A percentile compares a stretch with the other conserved stretches of the same genome.
phyloP scores from a whole-genome alignment of 495 filamentous ascomycete species.

The Sabuloglossum arenarium region DNA sequence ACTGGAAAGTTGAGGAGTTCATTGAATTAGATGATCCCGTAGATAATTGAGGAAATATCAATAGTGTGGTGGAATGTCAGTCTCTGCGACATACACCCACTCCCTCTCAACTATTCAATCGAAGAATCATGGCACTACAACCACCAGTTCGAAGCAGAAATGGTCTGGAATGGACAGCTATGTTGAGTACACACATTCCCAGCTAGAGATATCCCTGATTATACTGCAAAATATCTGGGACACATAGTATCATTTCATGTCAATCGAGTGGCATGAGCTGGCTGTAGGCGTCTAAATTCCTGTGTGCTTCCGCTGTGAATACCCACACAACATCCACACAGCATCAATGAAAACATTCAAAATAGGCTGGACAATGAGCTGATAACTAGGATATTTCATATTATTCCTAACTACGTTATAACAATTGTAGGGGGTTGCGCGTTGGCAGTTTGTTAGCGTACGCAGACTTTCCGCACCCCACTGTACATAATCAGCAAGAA shows the following conservation, averaged over 20 bases:
- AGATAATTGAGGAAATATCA: too few relatives aligned
- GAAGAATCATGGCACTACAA: too few relatives aligned
- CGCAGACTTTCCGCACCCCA: not conserved
- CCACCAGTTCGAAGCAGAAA: too few relatives aligned
- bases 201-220: too few relatives aligned
- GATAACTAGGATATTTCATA: not conserved
- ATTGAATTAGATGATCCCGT: too few relatives aligned
- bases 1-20: too few relatives aligned
- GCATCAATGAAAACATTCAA: not conserved
- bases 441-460: not conserved
- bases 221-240: not conserved
- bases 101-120: too few relatives aligned
- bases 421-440: not conserved
- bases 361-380: not conserved
- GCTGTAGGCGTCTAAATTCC: not conserved
- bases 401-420: not conserved
- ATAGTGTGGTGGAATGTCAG: too few relatives aligned
- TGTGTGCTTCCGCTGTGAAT: not conserved
- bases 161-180: too few relatives aligned
- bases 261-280: not conserved
- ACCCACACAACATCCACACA: not conserved
- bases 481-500: too few relatives aligned
- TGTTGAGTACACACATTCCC: too few relatives aligned
- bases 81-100: too few relatives aligned
- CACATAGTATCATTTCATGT: not conserved